Conservation (phyloP, 2,329 filamentous ascomycete genomes). For the Neoscytalidium dimidiatum region DNA sequence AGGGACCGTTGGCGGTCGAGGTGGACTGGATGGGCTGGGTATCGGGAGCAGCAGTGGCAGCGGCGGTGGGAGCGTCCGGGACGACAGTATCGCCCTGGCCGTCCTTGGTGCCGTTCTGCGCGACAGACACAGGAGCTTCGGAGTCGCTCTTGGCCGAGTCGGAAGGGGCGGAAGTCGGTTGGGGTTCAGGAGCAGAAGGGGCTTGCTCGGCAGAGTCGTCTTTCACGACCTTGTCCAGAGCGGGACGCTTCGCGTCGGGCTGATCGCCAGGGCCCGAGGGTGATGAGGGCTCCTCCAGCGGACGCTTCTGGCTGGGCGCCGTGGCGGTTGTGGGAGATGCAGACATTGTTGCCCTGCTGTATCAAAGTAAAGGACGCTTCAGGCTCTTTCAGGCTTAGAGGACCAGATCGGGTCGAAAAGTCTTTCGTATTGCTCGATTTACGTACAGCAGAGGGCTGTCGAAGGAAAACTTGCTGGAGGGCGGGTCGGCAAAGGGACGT, state of each 20-base stretch:
- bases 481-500: conserved; percentile 21
- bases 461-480: conserved; percentile 81
- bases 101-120: conserved; percentile 54
- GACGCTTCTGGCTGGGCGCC: conserved; percentile 78
- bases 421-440: conserved; percentile 45
- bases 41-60: conserved; percentile 47
- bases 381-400: conserved; percentile 34
- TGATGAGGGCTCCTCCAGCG: conserved; percentile 94
- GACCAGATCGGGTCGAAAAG: conserved; percentile 17
- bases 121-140: conserved; percentile 4
- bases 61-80: conserved; percentile 62
- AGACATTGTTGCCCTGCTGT: conserved; percentile 38
- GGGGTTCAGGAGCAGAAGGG: conserved; percentile 10
- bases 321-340: conserved; percentile 49
- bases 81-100: conserved; percentile 70
- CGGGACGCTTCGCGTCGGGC: conserved; percentile 94
- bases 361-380: conserved; percentile 23
- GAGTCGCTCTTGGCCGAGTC: conserved; percentile 22
- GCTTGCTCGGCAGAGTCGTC: conserved; percentile 36
- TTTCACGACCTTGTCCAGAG: conserved; percentile 87
- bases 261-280: conserved; percentile 89
- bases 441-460: conserved; percentile 72
- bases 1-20: conserved; percentile 54
- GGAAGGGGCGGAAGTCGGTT: conserved; percentile 42
- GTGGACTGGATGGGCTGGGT: conserved; percentile 62